Evolutionary conservation across 768 basidiomycete species (phyloP), one percentile per base, ranked within the genome.

Genomic region (Gymnopilus junonius): DNA sequence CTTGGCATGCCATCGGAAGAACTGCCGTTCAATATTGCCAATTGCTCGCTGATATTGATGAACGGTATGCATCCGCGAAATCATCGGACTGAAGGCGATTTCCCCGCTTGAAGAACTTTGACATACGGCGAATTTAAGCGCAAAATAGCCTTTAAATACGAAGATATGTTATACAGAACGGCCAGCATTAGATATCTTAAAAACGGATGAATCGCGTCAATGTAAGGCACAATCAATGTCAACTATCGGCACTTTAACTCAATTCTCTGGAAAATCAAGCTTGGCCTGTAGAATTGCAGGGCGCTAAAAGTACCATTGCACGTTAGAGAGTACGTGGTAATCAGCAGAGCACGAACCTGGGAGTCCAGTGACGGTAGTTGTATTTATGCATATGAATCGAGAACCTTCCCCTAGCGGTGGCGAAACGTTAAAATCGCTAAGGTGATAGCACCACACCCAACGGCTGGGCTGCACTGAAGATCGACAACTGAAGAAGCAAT

Each of bases 381-480:
- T 79, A 67, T 87, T 86, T 48, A 79, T 72, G 66, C 85, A 87
- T 42, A 83, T 77, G 59, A 76, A 79, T 46, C 70, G 69, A 5
- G 78, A 73, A 4, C 74, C 67, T 45, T 77, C 67, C 4, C 79
- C 79, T 8, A 58, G 64, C 0, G 83, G 81, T 10, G 79, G 71
- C 4, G 66, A 61, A 23, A 85, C 74, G 51, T 78, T 68, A 54
- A 83, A 82, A 45, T 77, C 70, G 4, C 69, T 45, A 85, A 86
- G 0, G 68, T 67, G 23, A 85, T 78, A 51, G 80, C 71, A 12
- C 76, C 72, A 63, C 85, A 85, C n/a, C 79, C 79, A 31, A 72
- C 83, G 0, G 78, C 81, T 0, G 80, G 63, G 65, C 82, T 85
- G 71, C 85, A 86, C 64, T 81, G 80, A 32, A 87, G 74, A 62